phyloP scores from a whole-genome alignment of 129 eudicot species.

The Artemisia tridentata region DNA sequence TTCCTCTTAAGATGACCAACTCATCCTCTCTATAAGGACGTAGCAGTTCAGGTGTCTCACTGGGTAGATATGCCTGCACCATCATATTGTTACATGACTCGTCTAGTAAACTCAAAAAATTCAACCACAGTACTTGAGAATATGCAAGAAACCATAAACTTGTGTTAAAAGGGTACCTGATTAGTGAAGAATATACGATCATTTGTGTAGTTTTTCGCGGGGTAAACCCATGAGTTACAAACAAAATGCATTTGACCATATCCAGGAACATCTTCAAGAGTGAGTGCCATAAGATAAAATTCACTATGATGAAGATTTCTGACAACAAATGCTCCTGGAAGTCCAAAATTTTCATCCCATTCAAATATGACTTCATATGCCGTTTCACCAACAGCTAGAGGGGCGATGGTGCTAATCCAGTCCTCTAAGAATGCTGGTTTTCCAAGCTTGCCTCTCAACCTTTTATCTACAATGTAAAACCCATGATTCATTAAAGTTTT shows the following conservation, averaged over 20 bases:
- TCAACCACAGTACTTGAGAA: background rate
- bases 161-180: conserved; percentile 32
- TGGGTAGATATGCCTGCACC: conserved; percentile 34
- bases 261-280: conserved; percentile 57
- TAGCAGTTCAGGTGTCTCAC: conserved; percentile 31
- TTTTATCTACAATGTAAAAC: conserved; percentile 24
- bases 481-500: background rate
- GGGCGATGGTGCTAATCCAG: conserved; percentile 44
- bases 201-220: conserved; percentile 32
- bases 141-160: background rate
- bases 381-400: conserved; percentile 34
- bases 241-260: conserved; percentile 55
- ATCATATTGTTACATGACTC: background rate
- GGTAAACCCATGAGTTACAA: conserved; percentile 73
- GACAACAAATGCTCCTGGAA: conserved; percentile 63
- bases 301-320: conserved; percentile 49
- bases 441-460: conserved; percentile 48
- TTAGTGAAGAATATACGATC: conserved; percentile 62
- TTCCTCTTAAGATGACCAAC: conserved; percentile 27
- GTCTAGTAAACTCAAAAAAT: conserved; percentile 6
- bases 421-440: conserved; percentile 50
- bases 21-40: conserved; percentile 25
- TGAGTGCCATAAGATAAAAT: conserved; percentile 64
- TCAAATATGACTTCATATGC: conserved; percentile 43
- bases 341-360: conserved; percentile 53